phyloP scores from a whole-genome alignment of 2,329 filamentous ascomycete genomes.

The Trichoderma citrinoviride region DNA sequence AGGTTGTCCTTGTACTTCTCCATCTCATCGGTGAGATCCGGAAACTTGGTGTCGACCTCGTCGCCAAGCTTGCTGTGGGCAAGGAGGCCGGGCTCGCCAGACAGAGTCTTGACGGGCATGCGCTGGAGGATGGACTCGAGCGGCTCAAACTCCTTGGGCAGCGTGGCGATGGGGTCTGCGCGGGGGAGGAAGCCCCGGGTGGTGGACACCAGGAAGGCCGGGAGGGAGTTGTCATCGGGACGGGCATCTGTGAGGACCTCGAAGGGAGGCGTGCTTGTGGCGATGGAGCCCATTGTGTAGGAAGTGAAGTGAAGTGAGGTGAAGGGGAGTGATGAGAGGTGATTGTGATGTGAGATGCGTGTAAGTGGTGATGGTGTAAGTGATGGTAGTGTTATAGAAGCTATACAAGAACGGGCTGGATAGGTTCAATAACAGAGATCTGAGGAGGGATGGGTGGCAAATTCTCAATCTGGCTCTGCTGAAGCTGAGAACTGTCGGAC shows the following conservation, averaged over 20 bases:
- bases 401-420: not conserved
- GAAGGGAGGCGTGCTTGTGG: slow-evolving; percentile 43
- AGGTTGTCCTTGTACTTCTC: slow-evolving; percentile 72
- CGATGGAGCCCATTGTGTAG: slow-evolving; percentile 42
- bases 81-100: slow-evolving; percentile 74
- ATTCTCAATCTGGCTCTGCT: not conserved
- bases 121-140: slow-evolving; percentile 70
- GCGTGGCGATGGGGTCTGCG: slow-evolving; percentile 56
- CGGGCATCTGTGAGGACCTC: slow-evolving; percentile 61
- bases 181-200: slow-evolving; percentile 72
- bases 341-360: not conserved
- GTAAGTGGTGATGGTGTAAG: slow-evolving; percentile 13
- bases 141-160: slow-evolving; percentile 71
- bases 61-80: slow-evolving; percentile 71
- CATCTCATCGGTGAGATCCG: slow-evolving; percentile 71
- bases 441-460: slow-evolving; percentile 5
- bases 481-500: slow-evolving; percentile 7
- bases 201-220: slow-evolving; percentile 77
- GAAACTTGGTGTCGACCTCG: slow-evolving; percentile 69
- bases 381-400: slow-evolving; percentile 9
- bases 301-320: slow-evolving; percentile 1
- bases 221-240: slow-evolving; percentile 61
- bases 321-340: not conserved
- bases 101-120: slow-evolving; percentile 74
- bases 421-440: too few relatives aligned